Conservation (phyloP, 345 rosid genomes). For the Citrus glauca region DNA sequence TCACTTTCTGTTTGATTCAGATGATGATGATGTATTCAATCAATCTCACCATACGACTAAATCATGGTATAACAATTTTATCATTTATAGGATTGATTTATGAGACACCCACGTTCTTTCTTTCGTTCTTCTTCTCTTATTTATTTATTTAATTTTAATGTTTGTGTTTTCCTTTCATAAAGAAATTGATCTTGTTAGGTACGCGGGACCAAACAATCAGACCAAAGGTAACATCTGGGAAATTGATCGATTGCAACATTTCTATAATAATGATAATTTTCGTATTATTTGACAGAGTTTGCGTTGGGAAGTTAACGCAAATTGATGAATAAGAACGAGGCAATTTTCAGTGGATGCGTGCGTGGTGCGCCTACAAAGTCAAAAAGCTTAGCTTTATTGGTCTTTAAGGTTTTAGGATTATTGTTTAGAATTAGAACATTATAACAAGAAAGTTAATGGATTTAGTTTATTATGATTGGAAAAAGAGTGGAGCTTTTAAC, state of each 20-base stretch:
- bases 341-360: neutral
- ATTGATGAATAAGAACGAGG: neutral
- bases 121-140: neutral
- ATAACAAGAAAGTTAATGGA: neutral
- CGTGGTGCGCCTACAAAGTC: neutral
- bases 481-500: neutral
- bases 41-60: neutral
- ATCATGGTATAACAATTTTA: neutral
- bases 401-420: neutral
- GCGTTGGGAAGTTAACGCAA: neutral
- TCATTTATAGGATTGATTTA: neutral
- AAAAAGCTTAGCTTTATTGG: neutral
- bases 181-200: conserved; percentile 21
- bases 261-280: neutral
- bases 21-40: neutral
- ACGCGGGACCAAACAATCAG: conserved; percentile 17
- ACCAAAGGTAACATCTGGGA: conserved; percentile 16
- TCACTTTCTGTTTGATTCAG: neutral
- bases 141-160: no score
- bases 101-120: neutral
- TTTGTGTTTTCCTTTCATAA: neutral
- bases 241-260: neutral
- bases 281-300: neutral
- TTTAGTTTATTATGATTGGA: neutral
- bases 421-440: no score